These are phyloP conservation scores for Fistulina hepatica DNA, from an alignment of 1,284 basidiomycete species.

Conservation along the genomic window DNA sequence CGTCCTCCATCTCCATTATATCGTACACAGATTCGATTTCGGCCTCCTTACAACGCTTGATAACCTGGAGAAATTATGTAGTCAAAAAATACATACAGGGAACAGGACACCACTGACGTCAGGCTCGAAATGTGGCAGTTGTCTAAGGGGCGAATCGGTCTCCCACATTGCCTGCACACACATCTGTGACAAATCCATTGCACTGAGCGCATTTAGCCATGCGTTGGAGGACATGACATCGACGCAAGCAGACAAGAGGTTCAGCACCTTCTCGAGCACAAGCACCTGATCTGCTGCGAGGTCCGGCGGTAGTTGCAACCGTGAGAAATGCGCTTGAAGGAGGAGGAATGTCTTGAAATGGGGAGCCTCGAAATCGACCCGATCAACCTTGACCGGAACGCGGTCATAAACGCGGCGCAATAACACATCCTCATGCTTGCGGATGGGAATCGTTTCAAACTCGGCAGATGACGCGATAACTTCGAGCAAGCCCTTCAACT, in stretches of 20 bases:
- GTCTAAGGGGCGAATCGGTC: constrained; percentile 85
- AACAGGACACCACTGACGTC: constrained; percentile 39
- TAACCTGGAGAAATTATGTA: constrained; percentile 34
- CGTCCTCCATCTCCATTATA: constrained; percentile 95
- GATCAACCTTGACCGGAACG: constrained; percentile 90
- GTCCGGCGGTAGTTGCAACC: constrained; percentile 85
- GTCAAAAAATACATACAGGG: not conserved
- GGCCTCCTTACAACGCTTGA: constrained; percentile 78
- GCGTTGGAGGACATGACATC: constrained; percentile 98
- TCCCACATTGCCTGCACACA: constrained; percentile 98
- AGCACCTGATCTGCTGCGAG: constrained; percentile 84
- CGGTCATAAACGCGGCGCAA: constrained; percentile 89
- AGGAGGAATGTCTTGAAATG: constrained; percentile 98
- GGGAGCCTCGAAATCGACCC: constrained; percentile 81
- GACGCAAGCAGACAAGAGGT: constrained; percentile 85
- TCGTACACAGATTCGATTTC: constrained; percentile 86
- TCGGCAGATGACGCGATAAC: constrained; percentile 95
- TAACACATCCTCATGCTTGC: constrained; percentile 79
- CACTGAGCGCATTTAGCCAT: constrained; percentile 87
- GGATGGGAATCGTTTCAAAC: constrained; percentile 91
- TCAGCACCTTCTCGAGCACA: constrained; percentile 85
- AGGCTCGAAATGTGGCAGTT: constrained; percentile 91
- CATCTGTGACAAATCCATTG: constrained; percentile 99
- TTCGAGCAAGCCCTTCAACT: constrained; percentile 92
- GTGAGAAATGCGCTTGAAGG: constrained; percentile 93